Evolutionary conservation across 805 yeast genomes (phyloP), one percentile per base, ranked within the genome.

Genomic region (Osmozyma mogii): DNA sequence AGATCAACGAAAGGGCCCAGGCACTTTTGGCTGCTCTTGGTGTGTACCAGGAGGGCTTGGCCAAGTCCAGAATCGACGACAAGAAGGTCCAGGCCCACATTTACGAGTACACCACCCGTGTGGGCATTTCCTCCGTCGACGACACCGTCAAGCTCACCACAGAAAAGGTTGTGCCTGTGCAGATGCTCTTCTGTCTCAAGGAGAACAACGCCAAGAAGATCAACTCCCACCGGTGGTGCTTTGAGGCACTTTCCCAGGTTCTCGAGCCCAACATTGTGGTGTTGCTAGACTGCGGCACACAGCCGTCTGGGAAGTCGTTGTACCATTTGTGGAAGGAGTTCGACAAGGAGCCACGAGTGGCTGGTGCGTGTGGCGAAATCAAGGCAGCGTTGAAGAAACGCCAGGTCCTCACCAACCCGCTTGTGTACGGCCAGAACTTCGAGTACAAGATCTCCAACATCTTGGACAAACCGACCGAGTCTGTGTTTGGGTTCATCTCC

Each of bases 361-460:
- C 82, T 4, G 83, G 83, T 15, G 81, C 82, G 4, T 75, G 81
- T 55, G 83, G 83, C n/a, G 83, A 75, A 43, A 75, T 75, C 44
- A 75, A 72, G 34, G 79, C 80, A 3, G 63, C 71, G 48, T 56
- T 75, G 50, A 61, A 61, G 22, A 57, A 58, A 30, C 47, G 65
- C 12, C 68, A 62, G 44, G 62, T 69, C 38, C 43, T 72, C 36
- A 58, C 73, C 22, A 75, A 76, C 45, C 81, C 82, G 9, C 52
- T 75, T 20, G 79, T 76, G 11, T 78, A 78, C 10, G 74, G 75
- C 6, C 83, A 75, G 47, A 76, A 76, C 45, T 75, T 75, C 44
- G 82, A 75, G 52, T 75, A 75, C 48, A 75, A 75, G 45, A 75
- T 76, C 44, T 75, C 82, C 31, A 75, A 75, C 47, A 75, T 75